Evolutionary conservation across 108 stramenopile species (phyloP), one percentile per base, ranked within the genome.

Genomic region (Conticribra guillardii): DNA sequence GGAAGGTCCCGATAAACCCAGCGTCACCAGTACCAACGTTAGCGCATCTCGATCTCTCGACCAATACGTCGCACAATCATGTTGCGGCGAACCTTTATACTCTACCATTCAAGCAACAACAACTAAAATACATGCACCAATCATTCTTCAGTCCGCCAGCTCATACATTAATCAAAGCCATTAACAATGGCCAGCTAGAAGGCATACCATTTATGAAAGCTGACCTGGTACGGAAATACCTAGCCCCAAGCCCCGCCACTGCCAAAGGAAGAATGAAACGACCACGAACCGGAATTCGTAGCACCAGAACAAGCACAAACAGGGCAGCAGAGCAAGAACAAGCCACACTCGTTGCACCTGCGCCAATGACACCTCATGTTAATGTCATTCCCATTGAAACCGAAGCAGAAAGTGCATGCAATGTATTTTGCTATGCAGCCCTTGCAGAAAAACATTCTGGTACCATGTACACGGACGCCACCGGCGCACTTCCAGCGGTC

Each of bases 401-500:
- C 5, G 50, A 51, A 51, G 50, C 8, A 22, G 16, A 51, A 5
- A 51, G n/a, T n/a, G 58, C 58, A 59, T 33, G 33, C 26, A 46
- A 65, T 23, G 51, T 65, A 15, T 65, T 65, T 34, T 65, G 64
- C 19, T 65, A 34, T 53, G 64, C 64, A 15, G 64, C 64, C 3
- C n/a, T 71, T 26, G 70, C 70, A 16, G 60, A 71, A n/a, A 61
- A 60, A 54, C 23, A 61, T 4, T 1, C 44, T 14, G 70, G 70
- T 2, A 49, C 56, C 0, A n/a, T 70, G 31, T 70, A 70, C 21
- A 70, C 46, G 0, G 59, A 70, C 29, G 27, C 17, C 24, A 82
- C 83, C 11, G 86, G 86, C 14, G 23, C 31, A 31, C 72, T 84
- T 19, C 71, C 69, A 4, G 51, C 53, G 14, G 49, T 54, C 1